Conservation (phyloP, 257 asterid species). For the Solanum microdontum region DNA sequence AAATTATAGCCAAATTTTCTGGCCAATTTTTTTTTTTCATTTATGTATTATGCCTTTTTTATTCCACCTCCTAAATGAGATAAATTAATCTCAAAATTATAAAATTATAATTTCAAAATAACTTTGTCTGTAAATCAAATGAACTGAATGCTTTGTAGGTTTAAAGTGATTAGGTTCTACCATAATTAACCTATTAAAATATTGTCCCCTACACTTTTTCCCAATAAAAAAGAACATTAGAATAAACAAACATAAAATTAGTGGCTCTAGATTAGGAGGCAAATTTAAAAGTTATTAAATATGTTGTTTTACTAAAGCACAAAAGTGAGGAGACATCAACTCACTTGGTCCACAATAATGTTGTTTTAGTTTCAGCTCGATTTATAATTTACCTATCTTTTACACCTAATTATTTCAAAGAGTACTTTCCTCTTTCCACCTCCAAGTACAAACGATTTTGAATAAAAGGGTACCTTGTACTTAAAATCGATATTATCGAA, state of each 20-base stretch:
- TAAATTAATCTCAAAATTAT: too few species aligned
- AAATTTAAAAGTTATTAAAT: not conserved
- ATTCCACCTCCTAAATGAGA: not conserved
- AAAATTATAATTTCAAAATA: not conserved
- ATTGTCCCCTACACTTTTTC: not conserved
- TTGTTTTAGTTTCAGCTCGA: not conserved
- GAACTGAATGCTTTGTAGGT: not conserved
- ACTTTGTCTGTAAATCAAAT: accelerated
- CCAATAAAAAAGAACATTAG: not conserved
- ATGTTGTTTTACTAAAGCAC: not conserved
- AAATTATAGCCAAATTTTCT: too few species aligned
- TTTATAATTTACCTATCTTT: not conserved
- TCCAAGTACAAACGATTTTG: not conserved
- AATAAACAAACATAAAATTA: not conserved
- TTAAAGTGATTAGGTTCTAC: not conserved
- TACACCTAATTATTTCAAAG: not conserved
- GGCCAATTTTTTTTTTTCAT: too few species aligned
- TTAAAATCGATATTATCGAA: too few species aligned
- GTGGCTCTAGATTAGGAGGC: not conserved
- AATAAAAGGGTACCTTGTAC: too few species aligned
- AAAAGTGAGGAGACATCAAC: not conserved
- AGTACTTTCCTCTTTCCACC: not conserved
- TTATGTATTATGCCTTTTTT: too few species aligned
- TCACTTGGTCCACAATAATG: not conserved
- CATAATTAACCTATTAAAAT: not conserved